A percentile compares a stretch with the other conserved stretches of the same genome.
Evolutionary conservation across 805 yeast species (phyloP).

Genomic region (Candida sakaeoensis): DNA sequence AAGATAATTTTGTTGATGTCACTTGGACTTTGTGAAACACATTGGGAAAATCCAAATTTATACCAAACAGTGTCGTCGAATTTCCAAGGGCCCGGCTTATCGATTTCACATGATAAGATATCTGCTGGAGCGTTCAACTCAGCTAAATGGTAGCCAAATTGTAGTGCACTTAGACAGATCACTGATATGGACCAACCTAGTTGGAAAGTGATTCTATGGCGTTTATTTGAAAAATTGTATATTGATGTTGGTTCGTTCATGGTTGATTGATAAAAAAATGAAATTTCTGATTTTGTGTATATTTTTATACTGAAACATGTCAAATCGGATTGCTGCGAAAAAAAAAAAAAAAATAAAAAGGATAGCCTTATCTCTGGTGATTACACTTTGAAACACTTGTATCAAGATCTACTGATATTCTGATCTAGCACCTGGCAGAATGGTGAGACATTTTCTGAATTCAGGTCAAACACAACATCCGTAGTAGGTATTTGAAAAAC

Average conservation of each 20-base stretch:
- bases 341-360: background rate
- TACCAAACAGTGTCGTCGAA: slow-evolving; percentile 25
- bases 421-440: too few species aligned
- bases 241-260: slow-evolving; percentile 7
- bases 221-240: slow-evolving; percentile 9
- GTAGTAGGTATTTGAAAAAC: too few species aligned
- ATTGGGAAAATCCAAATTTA: slow-evolving; percentile 19
- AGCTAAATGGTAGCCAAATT: slow-evolving; percentile 39
- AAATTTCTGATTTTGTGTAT: slow-evolving; percentile 6
- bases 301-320: background rate
- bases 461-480: too few species aligned
- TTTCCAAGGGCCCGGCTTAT: slow-evolving; percentile 17
- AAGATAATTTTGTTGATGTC: slow-evolving; percentile 27
- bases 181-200: slow-evolving; percentile 35
- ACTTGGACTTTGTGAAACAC: slow-evolving; percentile 24
- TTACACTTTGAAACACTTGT: too few species aligned
- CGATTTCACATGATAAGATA: slow-evolving; percentile 23
- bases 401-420: too few species aligned
- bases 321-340: slow-evolving; percentile 4
- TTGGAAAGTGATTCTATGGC: slow-evolving; percentile 21
- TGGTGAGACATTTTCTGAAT: too few species aligned
- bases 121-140: slow-evolving; percentile 34
- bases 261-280: slow-evolving; percentile 2
- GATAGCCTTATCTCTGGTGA: background rate
- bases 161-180: slow-evolving; percentile 33